Evolutionary conservation across 148 eudicot species (phyloP), one percentile per base, ranked within the genome.

Genomic region (Cornus controversa): DNA sequence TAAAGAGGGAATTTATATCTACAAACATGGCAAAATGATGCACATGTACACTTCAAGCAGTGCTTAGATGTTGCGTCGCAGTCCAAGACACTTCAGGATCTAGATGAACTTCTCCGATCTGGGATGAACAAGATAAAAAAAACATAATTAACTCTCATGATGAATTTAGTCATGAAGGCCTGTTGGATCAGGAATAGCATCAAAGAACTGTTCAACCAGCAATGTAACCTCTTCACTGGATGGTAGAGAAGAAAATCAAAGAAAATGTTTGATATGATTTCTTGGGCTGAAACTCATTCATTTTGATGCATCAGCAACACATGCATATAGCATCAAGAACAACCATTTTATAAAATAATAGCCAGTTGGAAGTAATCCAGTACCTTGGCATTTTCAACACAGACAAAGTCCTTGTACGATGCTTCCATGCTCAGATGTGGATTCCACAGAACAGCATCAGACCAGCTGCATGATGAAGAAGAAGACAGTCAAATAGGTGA

Each of bases 361-460:
- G 57, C 54, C 29, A 34, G 60, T 47, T 73, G 26, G 36, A 27
- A 65, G 69, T 18, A 37, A 40, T 14, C 28, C 10, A 68, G 34
- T 84, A 93, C 99, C 99, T 95, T 78, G 69, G 99, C 99, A 80
- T 95, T 95, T 80, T 95, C 99, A 67, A 95, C 99, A 62, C 99
- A 95, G 67, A 95, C 99, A 60, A 95, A 95, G 84, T 95, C 94
- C 87, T 85, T 90, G 88, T 93, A 95, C 80, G 96, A 84, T 71
- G 96, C 92, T 80, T 95, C 99, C 97, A 95, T 95, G 27, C 80
- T 83, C 85, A 93, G 79, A 86, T 93, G 89, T 27, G 99, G 99
- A 78, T 91, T 95, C 99, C 99, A 95, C 58, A 95, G 80, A 72
- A 95, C 99, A 50, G 97, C 91, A 78, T 95, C 99, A 34, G 93